Evolutionary conservation across 2,329 filamentous ascomycete species (phyloP).

Genomic region (Ophiostoma himal-ulmi): DNA sequence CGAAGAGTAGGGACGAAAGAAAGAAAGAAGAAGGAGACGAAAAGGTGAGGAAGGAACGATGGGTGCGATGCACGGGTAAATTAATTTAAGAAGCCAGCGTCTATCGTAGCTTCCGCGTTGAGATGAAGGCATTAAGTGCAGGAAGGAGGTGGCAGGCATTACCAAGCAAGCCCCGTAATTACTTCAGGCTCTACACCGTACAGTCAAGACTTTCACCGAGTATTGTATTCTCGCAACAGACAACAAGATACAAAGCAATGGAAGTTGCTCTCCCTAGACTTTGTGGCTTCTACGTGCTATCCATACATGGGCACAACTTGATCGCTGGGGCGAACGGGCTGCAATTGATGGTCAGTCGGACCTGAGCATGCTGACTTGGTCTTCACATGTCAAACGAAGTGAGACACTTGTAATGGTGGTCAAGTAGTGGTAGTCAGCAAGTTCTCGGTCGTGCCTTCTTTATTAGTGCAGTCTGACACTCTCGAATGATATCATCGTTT

Average conservation of each 20-base stretch:
- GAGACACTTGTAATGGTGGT: not conserved
- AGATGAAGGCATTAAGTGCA: not conserved
- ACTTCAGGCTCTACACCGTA: not conserved
- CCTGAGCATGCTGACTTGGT: not conserved
- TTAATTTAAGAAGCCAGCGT: not conserved
- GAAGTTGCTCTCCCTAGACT: not conserved
- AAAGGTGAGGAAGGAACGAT: slow-evolving; percentile 2
- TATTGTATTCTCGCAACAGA: not conserved
- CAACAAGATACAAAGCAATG: not conserved
- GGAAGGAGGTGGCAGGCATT: not conserved
- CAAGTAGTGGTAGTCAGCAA: not conserved
- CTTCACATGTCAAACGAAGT: not conserved
- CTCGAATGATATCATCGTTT: not conserved
- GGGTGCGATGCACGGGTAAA: not conserved
- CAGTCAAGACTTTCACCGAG: too few relatives aligned
- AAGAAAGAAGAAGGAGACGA: not conserved
- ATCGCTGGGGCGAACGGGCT: not conserved
- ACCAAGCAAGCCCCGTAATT: not conserved
- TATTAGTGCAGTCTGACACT: not conserved
- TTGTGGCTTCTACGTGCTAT: not conserved
- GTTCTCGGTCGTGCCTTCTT: not conserved
- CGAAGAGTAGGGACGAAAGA: not conserved
- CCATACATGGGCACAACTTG: not conserved
- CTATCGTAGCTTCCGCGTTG: not conserved
- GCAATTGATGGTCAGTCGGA: not conserved